Evolutionary conservation across 1,284 basidiomycete species (phyloP), one percentile per base, ranked within the genome.

Genomic region (Phylloporus gajari): DNA sequence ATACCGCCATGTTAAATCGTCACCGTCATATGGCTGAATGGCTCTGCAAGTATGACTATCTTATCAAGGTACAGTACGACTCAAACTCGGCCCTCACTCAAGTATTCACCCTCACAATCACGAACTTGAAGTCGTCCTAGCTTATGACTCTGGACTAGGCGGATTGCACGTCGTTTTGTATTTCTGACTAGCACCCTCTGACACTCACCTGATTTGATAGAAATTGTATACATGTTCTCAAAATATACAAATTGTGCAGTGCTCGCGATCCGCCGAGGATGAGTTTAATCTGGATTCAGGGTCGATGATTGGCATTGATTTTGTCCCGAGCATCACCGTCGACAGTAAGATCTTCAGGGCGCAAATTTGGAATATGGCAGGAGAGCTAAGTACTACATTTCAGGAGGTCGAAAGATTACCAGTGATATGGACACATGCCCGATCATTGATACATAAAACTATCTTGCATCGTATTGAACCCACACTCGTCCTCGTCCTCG

Each of bases 281-380:
- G 97, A 99, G 86, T 99, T 99, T 91, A 98, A 97, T 88, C 91
- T 98, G 80, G 97, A 99, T 83, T 97, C 96, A 73, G 99, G 99
- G 87, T 98, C 97, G 74, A 99, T 98, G 32, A 99, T 99, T 84
- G 97, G 97, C 72, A 97, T 99, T 79, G 98, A 99, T 99, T 82
- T 97, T 97, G 17, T 99, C 97, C 65, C 91, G 98, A 96, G 95
- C 65, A 96, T 97, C 84, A 94, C 91, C 75, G 95, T 99, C 23
- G 97, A 99, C 84, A 91, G 92, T 61, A 99, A 99, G 92, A 98
- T 94, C 9, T 91, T 99, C 79, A 99, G 99, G 87, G 97, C 97
- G 40, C 97, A 99, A 86, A 99, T 99, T 79, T 99, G 97, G 97
- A 97, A 99, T 87, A 99, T 96, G 80, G 97, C 98, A 81, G 97